Percentiles rank a stretch among this genome's conserved stretches.
These are phyloP conservation scores for Nymphaea thermarum DNA, from an alignment of 164 flowering plant species.

Conservation along the genomic window DNA sequence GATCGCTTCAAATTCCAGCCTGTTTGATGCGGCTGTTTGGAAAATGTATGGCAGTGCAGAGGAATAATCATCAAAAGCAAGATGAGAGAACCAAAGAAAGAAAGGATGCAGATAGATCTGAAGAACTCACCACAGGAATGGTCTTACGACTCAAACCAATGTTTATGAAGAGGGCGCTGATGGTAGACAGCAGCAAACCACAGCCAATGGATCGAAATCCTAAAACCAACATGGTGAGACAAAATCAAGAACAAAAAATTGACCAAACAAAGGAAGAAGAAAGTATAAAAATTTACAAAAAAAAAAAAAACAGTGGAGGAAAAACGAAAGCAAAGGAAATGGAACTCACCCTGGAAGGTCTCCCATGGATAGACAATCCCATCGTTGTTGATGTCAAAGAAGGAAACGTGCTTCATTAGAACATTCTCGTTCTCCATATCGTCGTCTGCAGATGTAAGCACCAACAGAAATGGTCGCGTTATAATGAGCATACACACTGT, in stretches of 20 bases:
- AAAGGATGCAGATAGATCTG: neutral
- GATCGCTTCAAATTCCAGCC: neutral
- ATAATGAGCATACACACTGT: no score
- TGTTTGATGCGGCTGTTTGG: no score
- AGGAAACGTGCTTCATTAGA: constrained; percentile 49
- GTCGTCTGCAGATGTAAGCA: neutral
- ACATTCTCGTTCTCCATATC: constrained; percentile 10
- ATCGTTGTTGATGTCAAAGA: constrained; percentile 55
- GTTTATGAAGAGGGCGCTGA: constrained; percentile 36
- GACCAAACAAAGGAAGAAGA: neutral
- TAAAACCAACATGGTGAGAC: constrained; percentile 3
- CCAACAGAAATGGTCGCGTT: no score
- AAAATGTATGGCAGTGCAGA: no score
- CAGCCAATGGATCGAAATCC: constrained; percentile 64
- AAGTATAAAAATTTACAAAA: neutral
- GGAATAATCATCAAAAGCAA: no score
- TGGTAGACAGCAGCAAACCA: constrained; percentile 28
- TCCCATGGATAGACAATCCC: constrained; percentile 65
- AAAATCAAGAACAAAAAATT: neutral
- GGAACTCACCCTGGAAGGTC: constrained; percentile 39
- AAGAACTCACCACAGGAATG: constrained; percentile 30
- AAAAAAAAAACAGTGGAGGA: neutral
- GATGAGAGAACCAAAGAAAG: neutral
- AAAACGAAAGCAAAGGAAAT: neutral
- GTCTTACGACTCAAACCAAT: constrained; percentile 48